Percentiles rank a stretch among this genome's conserved stretches.
Conservation (phyloP, 345 rosid species). For the Eucalyptus tenuipes region DNA sequence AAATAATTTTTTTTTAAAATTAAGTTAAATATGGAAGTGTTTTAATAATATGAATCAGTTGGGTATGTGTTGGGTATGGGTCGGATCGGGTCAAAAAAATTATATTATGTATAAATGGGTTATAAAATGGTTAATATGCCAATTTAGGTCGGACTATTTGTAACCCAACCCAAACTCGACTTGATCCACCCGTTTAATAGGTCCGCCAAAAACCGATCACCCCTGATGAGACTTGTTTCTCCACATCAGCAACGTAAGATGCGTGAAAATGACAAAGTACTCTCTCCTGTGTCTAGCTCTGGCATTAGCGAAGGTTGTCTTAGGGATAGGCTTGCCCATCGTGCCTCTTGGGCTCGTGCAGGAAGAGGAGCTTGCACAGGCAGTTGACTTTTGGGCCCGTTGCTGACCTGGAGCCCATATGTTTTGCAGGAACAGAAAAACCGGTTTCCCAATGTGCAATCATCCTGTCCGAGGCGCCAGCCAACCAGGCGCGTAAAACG, state of each 20-base stretch:
- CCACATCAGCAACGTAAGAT: background rate
- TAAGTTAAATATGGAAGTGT: too few species aligned
- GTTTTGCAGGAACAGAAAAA: background rate
- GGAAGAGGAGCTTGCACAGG: background rate
- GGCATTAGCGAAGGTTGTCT: background rate
- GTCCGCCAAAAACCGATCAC: too few species aligned
- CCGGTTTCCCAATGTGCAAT: background rate
- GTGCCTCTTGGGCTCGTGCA: background rate
- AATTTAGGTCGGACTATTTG: accelerated
- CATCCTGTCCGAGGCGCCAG: background rate
- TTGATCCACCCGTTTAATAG: accelerated
- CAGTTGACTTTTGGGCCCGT: background rate
- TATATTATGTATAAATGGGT: too few species aligned
- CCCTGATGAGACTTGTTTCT: background rate
- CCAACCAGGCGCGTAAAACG: background rate
- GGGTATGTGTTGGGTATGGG: accelerated
- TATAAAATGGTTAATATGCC: too few species aligned
- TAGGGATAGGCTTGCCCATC: background rate
- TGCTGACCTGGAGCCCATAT: background rate
- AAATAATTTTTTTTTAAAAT: too few species aligned
- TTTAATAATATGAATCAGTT: accelerated
- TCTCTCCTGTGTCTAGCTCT: background rate
- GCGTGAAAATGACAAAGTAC: background rate
- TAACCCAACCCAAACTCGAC: accelerated
- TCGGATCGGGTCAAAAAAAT: too few species aligned